Percentiles rank a stretch among this genome's conserved stretches.
phyloP scores from a whole-genome alignment of 2,329 filamentous ascomycete genomes.

The Nemania abortiva region DNA sequence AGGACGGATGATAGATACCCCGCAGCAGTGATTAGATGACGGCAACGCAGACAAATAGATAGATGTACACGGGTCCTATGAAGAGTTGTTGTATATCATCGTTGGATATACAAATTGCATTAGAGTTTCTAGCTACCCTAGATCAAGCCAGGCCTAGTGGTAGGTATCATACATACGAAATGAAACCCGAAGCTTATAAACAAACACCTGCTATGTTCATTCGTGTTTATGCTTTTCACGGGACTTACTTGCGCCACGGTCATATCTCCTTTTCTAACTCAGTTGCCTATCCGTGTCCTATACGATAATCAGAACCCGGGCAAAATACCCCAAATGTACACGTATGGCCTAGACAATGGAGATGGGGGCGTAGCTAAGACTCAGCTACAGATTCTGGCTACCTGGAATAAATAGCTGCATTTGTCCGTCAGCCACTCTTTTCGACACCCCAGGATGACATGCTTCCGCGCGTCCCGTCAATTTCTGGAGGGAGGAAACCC shows the following conservation, averaged over 20 bases:
- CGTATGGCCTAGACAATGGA: background rate
- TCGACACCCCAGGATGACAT: too few relatives aligned
- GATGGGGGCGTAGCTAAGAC: background rate
- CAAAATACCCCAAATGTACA: constrained; percentile 4
- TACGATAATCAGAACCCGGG: too few relatives aligned
- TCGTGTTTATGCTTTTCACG: background rate
- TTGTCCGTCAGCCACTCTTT: too few relatives aligned
- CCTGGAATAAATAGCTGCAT: too few relatives aligned
- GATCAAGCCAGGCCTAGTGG: background rate
- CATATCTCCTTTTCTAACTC: background rate
- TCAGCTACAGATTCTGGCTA: background rate
- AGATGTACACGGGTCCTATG: constrained; percentile 10
- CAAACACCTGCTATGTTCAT: background rate
- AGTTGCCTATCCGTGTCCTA: too few relatives aligned
- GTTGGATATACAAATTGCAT: constrained; percentile 17
- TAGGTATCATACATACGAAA: constrained; percentile 27
- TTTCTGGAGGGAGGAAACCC: too few relatives aligned
- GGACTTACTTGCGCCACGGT: background rate
- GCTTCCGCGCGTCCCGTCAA: too few relatives aligned
- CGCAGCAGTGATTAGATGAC: constrained; percentile 12
- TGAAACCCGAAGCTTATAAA: constrained; percentile 7
- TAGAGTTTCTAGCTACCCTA: background rate
- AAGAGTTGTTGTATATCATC: background rate
- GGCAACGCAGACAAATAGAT: constrained; percentile 1
- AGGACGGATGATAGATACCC: constrained; percentile 32